Conservation (phyloP, 768 basidiomycete species). For the Boletus vinaceobasis region DNA sequence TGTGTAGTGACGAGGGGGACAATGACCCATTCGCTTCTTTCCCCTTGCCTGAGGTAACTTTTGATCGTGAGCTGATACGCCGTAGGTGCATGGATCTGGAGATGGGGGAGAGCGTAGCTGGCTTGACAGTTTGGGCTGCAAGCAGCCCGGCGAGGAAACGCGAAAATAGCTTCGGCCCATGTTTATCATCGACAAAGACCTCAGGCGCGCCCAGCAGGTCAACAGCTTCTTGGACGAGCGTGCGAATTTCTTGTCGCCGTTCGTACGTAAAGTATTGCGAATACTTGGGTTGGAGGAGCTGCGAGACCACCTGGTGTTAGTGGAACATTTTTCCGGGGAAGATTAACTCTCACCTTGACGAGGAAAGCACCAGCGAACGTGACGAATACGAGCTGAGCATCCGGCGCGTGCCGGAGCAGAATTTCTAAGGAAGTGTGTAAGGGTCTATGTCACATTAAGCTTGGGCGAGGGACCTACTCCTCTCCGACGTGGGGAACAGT, state of each 20-base stretch:
- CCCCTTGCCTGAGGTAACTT: slow-evolving; percentile 2
- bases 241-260: slow-evolving; percentile 58
- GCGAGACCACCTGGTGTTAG: not conserved
- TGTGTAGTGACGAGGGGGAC: slow-evolving; percentile 1
- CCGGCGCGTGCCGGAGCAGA: slow-evolving; percentile 70
- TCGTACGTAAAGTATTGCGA: slow-evolving; percentile 55
- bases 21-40: slow-evolving; percentile 6
- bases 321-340: not conserved
- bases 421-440: slow-evolving; percentile 35
- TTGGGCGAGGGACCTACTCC: slow-evolving; percentile 39
- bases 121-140: slow-evolving; percentile 47
- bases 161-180: slow-evolving; percentile 77
- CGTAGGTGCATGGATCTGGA: slow-evolving; percentile 22
- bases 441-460: not conserved
- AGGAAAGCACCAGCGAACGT: slow-evolving; percentile 82
- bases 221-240: slow-evolving; percentile 61
- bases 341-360: slow-evolving; percentile 53
- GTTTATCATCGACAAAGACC: slow-evolving; percentile 75
- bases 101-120: slow-evolving; percentile 10
- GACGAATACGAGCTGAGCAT: slow-evolving; percentile 74
- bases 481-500: slow-evolving; percentile 48
- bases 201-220: slow-evolving; percentile 66
- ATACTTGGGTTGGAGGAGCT: slow-evolving; percentile 80
- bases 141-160: slow-evolving; percentile 74
- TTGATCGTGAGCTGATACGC: slow-evolving; percentile 12